Evolutionary conservation across 495 filamentous ascomycete genomes (phyloP).

Genomic region (Aspergillus asperescens): DNA sequence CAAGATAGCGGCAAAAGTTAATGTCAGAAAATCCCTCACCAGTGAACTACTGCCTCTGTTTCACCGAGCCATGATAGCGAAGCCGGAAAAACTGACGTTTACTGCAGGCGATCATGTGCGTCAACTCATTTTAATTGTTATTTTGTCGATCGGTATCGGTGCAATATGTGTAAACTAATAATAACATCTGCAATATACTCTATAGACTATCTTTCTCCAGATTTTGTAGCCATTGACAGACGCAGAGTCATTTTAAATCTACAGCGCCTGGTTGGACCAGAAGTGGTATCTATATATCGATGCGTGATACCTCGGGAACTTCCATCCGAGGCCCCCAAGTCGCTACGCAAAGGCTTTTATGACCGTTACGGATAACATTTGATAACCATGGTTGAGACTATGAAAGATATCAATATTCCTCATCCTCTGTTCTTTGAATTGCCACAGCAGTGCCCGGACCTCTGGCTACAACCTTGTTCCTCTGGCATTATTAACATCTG

Average conservation of each 20-base stretch:
- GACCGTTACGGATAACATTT: not conserved
- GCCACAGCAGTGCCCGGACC: not conserved
- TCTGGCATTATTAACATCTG: not conserved
- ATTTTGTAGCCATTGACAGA: not conserved
- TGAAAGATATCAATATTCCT: not conserved
- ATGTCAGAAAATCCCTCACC: constrained; percentile 1
- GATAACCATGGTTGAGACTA: not conserved
- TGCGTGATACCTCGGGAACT: not conserved
- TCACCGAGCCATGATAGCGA: constrained; percentile 6
- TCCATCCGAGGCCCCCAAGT: not conserved
- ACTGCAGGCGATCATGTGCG: not conserved
- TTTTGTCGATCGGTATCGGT: no score
- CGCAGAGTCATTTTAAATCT: no score
- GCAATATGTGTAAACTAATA: no score
- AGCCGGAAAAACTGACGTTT: not conserved
- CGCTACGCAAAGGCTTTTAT: not conserved
- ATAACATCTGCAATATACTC: not conserved
- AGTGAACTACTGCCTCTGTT: not conserved
- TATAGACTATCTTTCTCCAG: not conserved
- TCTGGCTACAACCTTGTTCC: not conserved
- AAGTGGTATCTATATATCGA: not conserved
- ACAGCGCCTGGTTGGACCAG: not conserved
- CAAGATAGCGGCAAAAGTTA: not conserved
- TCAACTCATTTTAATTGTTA: no score
- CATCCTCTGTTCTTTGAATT: not conserved